Conservation (phyloP, 768 basidiomycete species). For the Kwoniella heveanensis region DNA sequence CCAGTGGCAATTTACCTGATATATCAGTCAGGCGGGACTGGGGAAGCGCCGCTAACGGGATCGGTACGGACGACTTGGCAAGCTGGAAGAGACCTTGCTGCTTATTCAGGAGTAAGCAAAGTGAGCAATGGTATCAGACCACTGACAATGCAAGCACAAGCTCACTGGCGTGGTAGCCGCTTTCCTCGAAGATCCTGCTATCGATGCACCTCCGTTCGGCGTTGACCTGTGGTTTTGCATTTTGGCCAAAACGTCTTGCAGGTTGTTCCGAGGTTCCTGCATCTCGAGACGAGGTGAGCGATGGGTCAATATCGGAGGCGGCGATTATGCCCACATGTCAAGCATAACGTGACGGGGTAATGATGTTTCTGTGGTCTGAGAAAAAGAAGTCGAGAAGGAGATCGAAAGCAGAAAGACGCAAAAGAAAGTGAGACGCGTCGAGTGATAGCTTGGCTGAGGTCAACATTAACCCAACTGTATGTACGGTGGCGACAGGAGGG, state of each 20-base stretch:
- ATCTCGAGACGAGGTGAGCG: not conserved
- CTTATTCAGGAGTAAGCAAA: not conserved
- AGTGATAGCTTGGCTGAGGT: not conserved
- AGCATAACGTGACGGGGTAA: no score
- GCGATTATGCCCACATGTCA: no score
- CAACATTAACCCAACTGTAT: not conserved
- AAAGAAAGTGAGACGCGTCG: slow-evolving; percentile 3
- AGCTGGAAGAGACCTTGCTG: slow-evolving; percentile 5
- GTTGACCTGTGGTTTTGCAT: slow-evolving; percentile 8
- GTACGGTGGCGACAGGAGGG: not conserved
- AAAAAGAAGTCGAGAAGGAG: no score
- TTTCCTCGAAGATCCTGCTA: slow-evolving; percentile 6
- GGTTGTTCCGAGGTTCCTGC: slow-evolving; percentile 35
- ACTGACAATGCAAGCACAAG: not conserved
- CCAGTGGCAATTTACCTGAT: not conserved
- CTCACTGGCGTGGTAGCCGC: slow-evolving; percentile 8
- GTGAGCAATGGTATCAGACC: not conserved
- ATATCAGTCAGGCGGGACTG: not conserved
- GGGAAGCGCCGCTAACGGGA: not conserved
- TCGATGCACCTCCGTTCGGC: slow-evolving; percentile 5
- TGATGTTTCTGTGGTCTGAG: no score
- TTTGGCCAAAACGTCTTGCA: slow-evolving; percentile 32
- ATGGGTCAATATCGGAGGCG: no score
- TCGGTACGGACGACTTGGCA: not conserved
- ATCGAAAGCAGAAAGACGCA: no score